Evolutionary conservation across 2,329 filamentous ascomycete genomes (phyloP).

Genomic region (Clonostachys sp.): DNA sequence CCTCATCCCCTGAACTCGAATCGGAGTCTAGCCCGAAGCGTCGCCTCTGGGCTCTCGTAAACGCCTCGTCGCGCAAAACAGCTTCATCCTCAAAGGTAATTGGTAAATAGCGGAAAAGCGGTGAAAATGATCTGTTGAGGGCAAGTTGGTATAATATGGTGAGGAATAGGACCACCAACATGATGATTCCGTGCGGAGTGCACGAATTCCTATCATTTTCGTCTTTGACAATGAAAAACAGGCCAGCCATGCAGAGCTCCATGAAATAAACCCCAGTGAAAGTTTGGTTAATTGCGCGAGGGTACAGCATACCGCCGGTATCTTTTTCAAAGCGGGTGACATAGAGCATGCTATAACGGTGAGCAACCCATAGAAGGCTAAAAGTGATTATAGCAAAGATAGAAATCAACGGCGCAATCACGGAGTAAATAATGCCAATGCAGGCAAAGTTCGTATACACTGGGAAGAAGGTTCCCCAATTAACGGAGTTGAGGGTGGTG

Average conservation of each 20-base stretch:
- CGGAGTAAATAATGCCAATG: constrained; percentile 83
- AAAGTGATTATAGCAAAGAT: constrained; percentile 94
- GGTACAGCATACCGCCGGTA: constrained; percentile 89
- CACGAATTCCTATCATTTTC: constrained; percentile 51
- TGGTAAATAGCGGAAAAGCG: constrained; percentile 82
- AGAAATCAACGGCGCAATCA: constrained; percentile 86
- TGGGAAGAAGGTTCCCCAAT: constrained; percentile 93
- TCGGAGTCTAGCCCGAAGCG: constrained; percentile 60
- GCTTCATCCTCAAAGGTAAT: constrained; percentile 96
- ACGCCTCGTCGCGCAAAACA: constrained; percentile 83
- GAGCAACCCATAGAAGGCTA: constrained; percentile 84
- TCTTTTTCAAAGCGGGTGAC: constrained; percentile 86
- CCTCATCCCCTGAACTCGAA: constrained; percentile 26
- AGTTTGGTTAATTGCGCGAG: constrained; percentile 87
- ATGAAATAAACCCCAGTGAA: constrained; percentile 95
- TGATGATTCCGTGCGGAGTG: constrained; percentile 73
- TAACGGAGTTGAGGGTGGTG: constrained; percentile 69
- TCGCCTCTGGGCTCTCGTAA: constrained; percentile 71
- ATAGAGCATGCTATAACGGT: constrained; percentile 96
- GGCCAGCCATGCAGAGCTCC: constrained; percentile 82
- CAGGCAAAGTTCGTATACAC: constrained; percentile 96
- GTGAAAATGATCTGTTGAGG: constrained; percentile 78
- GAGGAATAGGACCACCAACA: constrained; percentile 70
- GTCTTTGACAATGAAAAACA: constrained; percentile 77
- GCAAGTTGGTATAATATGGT: constrained; percentile 76